Conservation (phyloP, 2,329 filamentous ascomycete species). For the Epichloe gansuensis region DNA sequence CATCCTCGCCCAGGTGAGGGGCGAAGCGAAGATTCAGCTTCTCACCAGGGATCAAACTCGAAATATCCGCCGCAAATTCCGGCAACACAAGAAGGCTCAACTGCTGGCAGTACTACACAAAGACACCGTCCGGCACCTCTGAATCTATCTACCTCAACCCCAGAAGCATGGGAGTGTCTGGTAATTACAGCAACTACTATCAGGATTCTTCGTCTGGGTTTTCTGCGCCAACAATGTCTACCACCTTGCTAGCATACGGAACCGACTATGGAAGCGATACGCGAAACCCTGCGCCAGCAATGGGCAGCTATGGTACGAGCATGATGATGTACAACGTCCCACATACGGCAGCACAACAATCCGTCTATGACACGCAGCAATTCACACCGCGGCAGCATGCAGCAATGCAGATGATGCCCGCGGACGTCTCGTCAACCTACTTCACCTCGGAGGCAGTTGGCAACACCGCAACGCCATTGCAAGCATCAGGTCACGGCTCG, state of each 20-base stretch:
- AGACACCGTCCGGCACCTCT: conserved; percentile 38
- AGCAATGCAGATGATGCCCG: conserved; percentile 57
- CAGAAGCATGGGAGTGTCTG: conserved; percentile 42
- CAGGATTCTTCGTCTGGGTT: conserved; percentile 40
- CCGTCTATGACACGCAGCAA: conserved; percentile 65
- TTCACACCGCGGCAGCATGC: conserved; percentile 67
- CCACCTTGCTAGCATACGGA: conserved; percentile 43
- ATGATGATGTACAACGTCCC: conserved; percentile 72
- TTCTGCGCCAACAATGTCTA: conserved; percentile 44
- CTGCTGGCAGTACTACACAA: conserved; percentile 22
- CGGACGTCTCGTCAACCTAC: conserved; percentile 52
- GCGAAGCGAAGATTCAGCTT: conserved; percentile 56
- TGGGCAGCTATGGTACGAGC: conserved; percentile 46
- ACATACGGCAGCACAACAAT: conserved; percentile 46
- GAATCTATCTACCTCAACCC: conserved; percentile 35
- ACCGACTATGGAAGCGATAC: conserved; percentile 54
- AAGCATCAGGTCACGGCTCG: conserved; percentile 35
- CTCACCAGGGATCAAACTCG: conserved; percentile 46
- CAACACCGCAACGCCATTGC: conserved; percentile 42
- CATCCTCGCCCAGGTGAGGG: conserved; percentile 60
- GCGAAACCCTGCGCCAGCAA: conserved; percentile 42
- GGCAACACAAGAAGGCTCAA: conserved; percentile 30
- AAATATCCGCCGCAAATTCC: conserved; percentile 41
- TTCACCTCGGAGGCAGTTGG: conserved; percentile 36
- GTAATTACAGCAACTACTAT: conserved; percentile 48